phyloP scores from a whole-genome alignment of 2,329 filamentous ascomycete species.

The Boeremia exigua region DNA sequence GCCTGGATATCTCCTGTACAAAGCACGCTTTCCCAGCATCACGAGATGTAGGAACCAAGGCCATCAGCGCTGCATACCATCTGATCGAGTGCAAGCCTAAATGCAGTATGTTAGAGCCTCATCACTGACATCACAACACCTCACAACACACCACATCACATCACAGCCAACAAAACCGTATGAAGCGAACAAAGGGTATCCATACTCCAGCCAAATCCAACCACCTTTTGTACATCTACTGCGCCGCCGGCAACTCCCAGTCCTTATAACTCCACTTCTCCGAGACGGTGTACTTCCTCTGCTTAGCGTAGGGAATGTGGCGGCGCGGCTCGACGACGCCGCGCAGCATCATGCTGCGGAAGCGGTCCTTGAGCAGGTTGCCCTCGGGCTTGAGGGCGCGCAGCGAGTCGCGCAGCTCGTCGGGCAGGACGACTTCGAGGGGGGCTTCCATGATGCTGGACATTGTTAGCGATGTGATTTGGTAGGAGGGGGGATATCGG shows the following conservation, averaged over 20 bases:
- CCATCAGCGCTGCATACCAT: too few relatives aligned
- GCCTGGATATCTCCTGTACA: too few relatives aligned
- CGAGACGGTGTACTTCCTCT: conserved; percentile 78
- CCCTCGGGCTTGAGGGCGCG: conserved; percentile 79
- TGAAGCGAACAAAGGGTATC: neutral
- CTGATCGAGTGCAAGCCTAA: too few relatives aligned
- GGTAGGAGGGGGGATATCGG: too few relatives aligned
- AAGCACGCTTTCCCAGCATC: too few relatives aligned
- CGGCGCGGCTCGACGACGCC: conserved; percentile 87
- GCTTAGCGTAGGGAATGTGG: conserved; percentile 79
- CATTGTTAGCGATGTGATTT: conserved; percentile 15
- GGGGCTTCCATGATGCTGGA: conserved; percentile 70
- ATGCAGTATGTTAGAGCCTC: too few relatives aligned
- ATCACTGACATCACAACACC: too few relatives aligned
- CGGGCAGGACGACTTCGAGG: conserved; percentile 57
- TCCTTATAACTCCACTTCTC: conserved; percentile 99
- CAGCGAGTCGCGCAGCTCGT: conserved; percentile 58
- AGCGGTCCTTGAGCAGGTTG: conserved; percentile 91
- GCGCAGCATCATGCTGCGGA: conserved; percentile 84
- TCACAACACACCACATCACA: too few relatives aligned
- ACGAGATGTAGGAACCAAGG: too few relatives aligned
- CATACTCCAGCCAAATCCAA: too few relatives aligned
- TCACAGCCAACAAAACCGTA: too few relatives aligned
- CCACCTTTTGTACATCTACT: too few relatives aligned
- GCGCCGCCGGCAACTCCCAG: conserved; percentile 64